phyloP scores from a whole-genome alignment of 306 rosid species.

The Prunus salicina region DNA sequence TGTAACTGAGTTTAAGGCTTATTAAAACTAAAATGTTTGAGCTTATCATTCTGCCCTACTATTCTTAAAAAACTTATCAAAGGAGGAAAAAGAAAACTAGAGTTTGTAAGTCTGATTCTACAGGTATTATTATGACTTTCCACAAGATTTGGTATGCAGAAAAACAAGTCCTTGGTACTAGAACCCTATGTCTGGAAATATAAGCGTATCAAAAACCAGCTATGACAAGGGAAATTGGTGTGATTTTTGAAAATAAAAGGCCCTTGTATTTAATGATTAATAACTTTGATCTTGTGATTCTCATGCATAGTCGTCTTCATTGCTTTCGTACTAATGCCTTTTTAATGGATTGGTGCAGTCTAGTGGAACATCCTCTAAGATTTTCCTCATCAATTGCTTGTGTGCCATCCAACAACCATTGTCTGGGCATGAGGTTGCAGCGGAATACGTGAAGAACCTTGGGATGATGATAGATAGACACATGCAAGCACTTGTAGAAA shows the following conservation, averaged over 20 bases:
- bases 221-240: not conserved
- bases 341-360: slow-evolving; percentile 54
- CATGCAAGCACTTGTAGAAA: slow-evolving; percentile 62
- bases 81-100: not conserved
- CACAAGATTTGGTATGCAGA: not conserved
- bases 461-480: slow-evolving; percentile 73
- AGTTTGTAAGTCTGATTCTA: not conserved
- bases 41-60: too few relatives aligned
- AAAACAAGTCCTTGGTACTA: not conserved
- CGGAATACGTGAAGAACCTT: slow-evolving; percentile 72
- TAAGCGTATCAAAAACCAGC: not conserved
- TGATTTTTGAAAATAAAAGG: not conserved
- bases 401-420: slow-evolving; percentile 86
- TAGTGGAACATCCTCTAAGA: slow-evolving; percentile 82
- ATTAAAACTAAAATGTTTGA: too few relatives aligned
- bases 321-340: slow-evolving; percentile 7
- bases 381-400: slow-evolving; percentile 88
- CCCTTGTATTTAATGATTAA: not conserved
- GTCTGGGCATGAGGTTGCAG: slow-evolving; percentile 68
- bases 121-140: not conserved
- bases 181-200: not conserved
- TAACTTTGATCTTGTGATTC: not conserved
- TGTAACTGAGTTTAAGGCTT: too few relatives aligned
- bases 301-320: not conserved
- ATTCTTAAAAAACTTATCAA: too few relatives aligned